Percentiles rank a stretch among this genome's conserved stretches.
Conservation (phyloP, 2,329 filamentous ascomycete species). For the Penicillium sp. region DNA sequence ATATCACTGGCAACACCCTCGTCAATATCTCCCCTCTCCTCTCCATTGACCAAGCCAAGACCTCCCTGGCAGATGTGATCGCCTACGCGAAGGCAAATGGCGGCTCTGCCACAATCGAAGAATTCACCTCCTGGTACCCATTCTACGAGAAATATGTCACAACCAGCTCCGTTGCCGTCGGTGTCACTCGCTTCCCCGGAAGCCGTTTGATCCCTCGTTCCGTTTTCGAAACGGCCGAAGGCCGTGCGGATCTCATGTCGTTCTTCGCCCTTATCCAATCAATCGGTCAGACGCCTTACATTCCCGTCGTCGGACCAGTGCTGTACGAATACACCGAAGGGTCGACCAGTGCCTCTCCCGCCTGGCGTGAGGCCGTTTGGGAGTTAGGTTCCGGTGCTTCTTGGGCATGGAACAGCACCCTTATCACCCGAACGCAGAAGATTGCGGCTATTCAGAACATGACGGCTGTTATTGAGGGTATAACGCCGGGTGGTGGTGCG, state of each 20-base stretch:
- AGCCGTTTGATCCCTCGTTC: slow-evolving; percentile 14
- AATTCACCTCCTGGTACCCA: slow-evolving; percentile 27
- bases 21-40: background rate
- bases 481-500: background rate
- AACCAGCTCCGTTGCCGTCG: slow-evolving; percentile 25
- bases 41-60: background rate
- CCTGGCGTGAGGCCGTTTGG: background rate
- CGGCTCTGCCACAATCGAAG: slow-evolving; percentile 21
- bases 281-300: background rate
- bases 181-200: slow-evolving; percentile 27
- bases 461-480: background rate
- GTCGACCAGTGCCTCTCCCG: background rate
- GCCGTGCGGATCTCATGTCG: background rate
- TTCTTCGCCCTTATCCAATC: slow-evolving; percentile 1
- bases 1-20: background rate
- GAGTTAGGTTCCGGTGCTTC: background rate
- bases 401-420: background rate
- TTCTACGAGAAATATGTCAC: slow-evolving; percentile 29
- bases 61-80: background rate
- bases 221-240: background rate
- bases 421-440: background rate
- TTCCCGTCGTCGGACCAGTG: background rate
- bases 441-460: background rate
- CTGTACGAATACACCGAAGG: background rate
- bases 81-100: background rate